Percentiles rank a stretch among this genome's conserved stretches.
Conservation (phyloP, 2,329 filamentous ascomycete genomes). For the Calonectria honghensis region DNA sequence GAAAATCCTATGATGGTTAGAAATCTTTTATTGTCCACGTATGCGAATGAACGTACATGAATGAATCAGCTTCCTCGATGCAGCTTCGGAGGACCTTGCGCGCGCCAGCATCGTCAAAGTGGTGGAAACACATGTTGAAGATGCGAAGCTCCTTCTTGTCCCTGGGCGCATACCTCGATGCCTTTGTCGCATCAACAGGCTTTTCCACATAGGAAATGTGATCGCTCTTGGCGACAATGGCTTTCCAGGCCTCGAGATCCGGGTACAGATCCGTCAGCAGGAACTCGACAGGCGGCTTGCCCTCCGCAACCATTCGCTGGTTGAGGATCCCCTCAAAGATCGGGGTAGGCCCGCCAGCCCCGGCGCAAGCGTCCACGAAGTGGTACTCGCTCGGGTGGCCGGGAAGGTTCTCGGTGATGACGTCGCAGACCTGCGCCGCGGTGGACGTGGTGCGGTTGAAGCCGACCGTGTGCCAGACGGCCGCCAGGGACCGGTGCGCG, state of each 20-base stretch:
- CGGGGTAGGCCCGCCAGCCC: slow-evolving; percentile 47
- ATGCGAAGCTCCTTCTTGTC: slow-evolving; percentile 51
- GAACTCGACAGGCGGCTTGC: slow-evolving; percentile 46
- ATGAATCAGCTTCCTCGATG: slow-evolving; percentile 46
- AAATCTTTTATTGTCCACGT: too few species aligned
- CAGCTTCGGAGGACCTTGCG: slow-evolving; percentile 49
- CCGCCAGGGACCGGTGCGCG: slow-evolving; percentile 47
- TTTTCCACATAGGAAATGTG: slow-evolving; percentile 48
- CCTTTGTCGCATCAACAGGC: slow-evolving; percentile 47
- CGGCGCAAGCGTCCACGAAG: slow-evolving; percentile 49
- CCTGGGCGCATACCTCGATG: slow-evolving; percentile 40
- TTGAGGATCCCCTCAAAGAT: slow-evolving; percentile 50
- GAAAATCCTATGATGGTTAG: slow-evolving; percentile 45
- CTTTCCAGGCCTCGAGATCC: slow-evolving; percentile 49
- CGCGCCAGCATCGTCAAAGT: slow-evolving; percentile 50
- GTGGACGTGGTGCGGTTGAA: slow-evolving; percentile 47
- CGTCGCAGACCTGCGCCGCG: slow-evolving; percentile 48
- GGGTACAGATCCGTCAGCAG: slow-evolving; percentile 49
- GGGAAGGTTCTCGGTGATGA: slow-evolving; percentile 45
- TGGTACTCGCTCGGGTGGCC: slow-evolving; percentile 48
- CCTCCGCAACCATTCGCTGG: slow-evolving; percentile 42
- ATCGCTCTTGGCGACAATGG: slow-evolving; percentile 46
- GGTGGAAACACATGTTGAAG: slow-evolving; percentile 53
- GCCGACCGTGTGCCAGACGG: slow-evolving; percentile 48
- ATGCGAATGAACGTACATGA: slow-evolving; percentile 39